phyloP scores from a whole-genome alignment of 495 filamentous ascomycete genomes.

The Pseudoneurospora amorphoporcata region DNA sequence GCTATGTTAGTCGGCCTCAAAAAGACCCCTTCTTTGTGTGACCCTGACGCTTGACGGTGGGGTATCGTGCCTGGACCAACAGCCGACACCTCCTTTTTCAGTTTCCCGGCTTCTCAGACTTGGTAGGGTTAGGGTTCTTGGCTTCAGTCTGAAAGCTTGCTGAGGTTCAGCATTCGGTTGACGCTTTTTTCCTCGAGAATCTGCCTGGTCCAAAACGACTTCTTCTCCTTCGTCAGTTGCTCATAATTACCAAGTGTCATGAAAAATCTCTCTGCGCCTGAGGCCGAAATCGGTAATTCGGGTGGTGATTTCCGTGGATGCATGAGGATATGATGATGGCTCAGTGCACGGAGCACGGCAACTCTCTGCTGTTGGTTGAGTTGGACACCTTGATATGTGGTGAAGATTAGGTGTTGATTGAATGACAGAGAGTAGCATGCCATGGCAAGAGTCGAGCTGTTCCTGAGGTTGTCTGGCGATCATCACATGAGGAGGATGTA shows the following conservation, averaged over 20 bases:
- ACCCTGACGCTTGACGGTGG: not conserved
- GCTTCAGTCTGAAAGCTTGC: not conserved
- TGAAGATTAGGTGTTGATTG: not conserved
- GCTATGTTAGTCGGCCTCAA: not conserved
- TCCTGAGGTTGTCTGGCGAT: not conserved
- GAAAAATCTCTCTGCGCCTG: not conserved
- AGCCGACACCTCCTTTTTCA: not conserved
- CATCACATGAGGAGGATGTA: not conserved
- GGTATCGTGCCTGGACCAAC: not conserved
- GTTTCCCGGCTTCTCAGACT: not conserved
- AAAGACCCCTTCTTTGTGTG: not conserved
- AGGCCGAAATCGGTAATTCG: not conserved
- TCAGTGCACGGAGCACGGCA: not conserved
- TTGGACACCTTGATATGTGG: not conserved
- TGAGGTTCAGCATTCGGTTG: not conserved
- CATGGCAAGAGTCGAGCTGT: not conserved
- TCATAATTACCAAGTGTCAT: not conserved
- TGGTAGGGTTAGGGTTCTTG: not conserved
- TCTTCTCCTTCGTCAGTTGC: not conserved
- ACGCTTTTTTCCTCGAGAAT: not conserved
- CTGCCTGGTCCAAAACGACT: constrained; percentile 1
- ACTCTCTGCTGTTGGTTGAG: not conserved
- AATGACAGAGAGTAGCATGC: not conserved
- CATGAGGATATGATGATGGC: not conserved
- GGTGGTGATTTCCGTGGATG: not conserved